Percentiles rank a stretch among this genome's conserved stretches.
phyloP scores from a whole-genome alignment of 2,329 filamentous ascomycete genomes.

The Penicillium sp. region DNA sequence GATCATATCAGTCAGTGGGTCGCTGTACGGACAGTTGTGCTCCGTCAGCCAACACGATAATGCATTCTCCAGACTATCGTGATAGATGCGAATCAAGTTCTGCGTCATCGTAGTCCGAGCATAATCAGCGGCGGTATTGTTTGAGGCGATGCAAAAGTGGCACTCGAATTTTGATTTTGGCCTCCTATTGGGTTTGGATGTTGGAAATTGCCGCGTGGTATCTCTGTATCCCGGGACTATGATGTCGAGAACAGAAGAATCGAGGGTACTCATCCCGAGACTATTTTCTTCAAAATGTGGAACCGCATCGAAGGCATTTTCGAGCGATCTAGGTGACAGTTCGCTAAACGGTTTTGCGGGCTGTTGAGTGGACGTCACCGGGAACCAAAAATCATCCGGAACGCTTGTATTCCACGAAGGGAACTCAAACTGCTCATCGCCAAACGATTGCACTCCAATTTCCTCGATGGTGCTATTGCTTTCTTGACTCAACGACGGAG shows the following conservation, averaged over 20 bases:
- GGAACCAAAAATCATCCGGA: constrained; percentile 10
- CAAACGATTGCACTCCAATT: not conserved
- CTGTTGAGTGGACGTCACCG: not conserved
- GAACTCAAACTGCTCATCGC: not conserved
- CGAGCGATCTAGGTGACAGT: not conserved
- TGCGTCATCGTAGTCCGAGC: constrained; percentile 47
- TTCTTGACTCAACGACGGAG: constrained; percentile 4
- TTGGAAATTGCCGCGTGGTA: not conserved
- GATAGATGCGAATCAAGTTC: constrained; percentile 51
- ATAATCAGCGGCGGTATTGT: constrained; percentile 41
- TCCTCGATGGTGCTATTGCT: not conserved
- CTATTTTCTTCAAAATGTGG: constrained; percentile 3
- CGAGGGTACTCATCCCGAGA: not conserved
- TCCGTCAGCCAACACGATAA: constrained; percentile 54
- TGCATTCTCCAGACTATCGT: constrained; percentile 53
- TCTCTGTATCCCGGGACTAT: not conserved
- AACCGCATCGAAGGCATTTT: not conserved
- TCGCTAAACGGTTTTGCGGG: constrained; percentile 2
- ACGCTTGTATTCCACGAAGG: constrained; percentile 10
- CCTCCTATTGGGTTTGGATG: not conserved
- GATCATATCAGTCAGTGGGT: constrained; percentile 25
- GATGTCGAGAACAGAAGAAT: not conserved
- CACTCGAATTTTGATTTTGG: not conserved
- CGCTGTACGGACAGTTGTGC: constrained; percentile 52
- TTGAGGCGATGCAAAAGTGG: constrained; percentile 20